Base-by-base conservation (phyloP, 2,329 filamentous ascomycete species). In the Neofusicoccum ribis region DNA sequence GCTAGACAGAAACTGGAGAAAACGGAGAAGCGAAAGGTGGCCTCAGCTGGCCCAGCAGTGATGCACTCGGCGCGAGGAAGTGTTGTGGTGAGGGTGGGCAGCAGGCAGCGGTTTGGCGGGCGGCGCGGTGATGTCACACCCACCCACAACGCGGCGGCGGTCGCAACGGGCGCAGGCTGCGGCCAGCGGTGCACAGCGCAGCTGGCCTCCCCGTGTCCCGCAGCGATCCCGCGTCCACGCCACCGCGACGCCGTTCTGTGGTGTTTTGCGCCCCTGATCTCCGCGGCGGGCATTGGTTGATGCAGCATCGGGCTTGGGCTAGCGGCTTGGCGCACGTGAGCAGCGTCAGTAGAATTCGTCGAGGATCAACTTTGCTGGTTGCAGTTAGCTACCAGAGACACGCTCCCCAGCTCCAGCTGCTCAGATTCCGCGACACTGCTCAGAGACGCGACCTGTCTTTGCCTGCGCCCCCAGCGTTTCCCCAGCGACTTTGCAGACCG, bases 351-450 rank as follows among this genome's bases (percentile, higher is more conserved):
- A 61, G 58, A 61, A 61, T 49, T 50, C 58, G 43, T 61, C 58
- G 58, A 61, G 58, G 58, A 61, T 61, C 58, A 61, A 61, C 58
- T 61, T 49, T 37, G 58, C 58, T 61, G 58, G 31, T 61, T 61
- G 58, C 58, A 61, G 58, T 47, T 61, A 61, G 58, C 43, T 46
- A 47, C 31, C 58, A 44, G 39, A 23, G 36, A 11, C 58, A 27
- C 58, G 43, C 31, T 61, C 58, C 58, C 58, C 17, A 36, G 43
- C 43, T 50, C 17, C 17, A 46, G 41, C 44, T 36, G 51, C 51
- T 39, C 34, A n/a, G n/a, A 20, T 36, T 20, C 51, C n/a, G 7
- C 17, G 20, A 36, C 31, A 56, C 58, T 14, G 23, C 23, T 15
- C 14, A 17, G 12, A 56, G 41, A 27, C 7, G 37, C 37, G 9